Percentiles rank a stretch among this genome's conserved stretches.
Evolutionary conservation across 2,329 filamentous ascomycete species (phyloP).

Genomic region (Pseudogymnoascus sp.): DNA sequence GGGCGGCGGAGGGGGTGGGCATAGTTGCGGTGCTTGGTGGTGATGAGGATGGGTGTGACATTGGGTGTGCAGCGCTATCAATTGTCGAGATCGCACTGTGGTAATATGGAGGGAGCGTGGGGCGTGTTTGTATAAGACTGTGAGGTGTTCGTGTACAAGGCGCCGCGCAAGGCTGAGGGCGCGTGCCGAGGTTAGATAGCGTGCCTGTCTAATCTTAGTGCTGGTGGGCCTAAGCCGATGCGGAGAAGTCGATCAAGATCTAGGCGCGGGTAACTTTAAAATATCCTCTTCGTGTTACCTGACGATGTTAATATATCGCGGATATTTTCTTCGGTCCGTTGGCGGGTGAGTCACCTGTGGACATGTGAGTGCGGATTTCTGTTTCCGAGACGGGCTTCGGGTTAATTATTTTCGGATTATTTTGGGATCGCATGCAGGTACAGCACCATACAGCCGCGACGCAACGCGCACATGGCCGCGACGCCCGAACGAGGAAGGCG

Average conservation of each 20-base stretch:
- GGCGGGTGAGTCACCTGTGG: not conserved
- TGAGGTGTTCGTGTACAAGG: not conserved
- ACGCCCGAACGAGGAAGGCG: no score
- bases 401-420: no score
- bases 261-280: not conserved
- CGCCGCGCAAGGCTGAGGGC: not conserved
- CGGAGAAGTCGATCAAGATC: not conserved
- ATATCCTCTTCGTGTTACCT: not conserved
- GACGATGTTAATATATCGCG: no score
- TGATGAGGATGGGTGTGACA: not conserved
- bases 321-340: not conserved
- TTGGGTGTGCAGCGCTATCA: not conserved
- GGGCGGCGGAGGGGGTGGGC: not conserved
- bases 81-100: not conserved
- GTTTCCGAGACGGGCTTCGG: no score
- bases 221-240: not conserved
- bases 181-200: slow-evolving; percentile 1
- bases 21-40: not conserved
- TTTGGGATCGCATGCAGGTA: no score
- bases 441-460: no score
- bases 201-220: not conserved
- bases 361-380: not conserved
- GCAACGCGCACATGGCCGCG: no score
- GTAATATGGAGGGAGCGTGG: not conserved
- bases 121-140: not conserved